Conservation (phyloP, 441 rosid species). For the Kokia cookei region DNA sequence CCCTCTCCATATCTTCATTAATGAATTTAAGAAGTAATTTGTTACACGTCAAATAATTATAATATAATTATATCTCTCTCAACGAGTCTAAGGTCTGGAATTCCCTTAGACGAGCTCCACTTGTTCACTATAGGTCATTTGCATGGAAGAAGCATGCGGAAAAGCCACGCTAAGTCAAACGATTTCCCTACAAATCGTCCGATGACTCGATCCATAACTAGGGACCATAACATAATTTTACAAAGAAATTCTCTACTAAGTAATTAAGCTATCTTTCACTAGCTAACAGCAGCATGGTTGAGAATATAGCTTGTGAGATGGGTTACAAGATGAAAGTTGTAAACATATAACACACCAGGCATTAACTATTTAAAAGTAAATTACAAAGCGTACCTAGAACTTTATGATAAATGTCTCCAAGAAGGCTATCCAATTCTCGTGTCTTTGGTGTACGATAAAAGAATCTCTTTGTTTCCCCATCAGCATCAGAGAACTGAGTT, state of each 20-base stretch:
- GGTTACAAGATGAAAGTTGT: background rate
- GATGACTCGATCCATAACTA: too few species aligned
- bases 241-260: background rate
- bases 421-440: constrained; percentile 77
- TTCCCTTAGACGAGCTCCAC: too few species aligned
- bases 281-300: background rate
- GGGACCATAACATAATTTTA: background rate
- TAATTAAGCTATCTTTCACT: background rate
- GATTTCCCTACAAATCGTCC: too few species aligned
- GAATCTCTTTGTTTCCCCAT: constrained; percentile 70
- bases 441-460: constrained; percentile 90
- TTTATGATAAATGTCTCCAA: constrained; percentile 97
- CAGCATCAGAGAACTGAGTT: constrained; percentile 71
- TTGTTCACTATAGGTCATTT: too few species aligned
- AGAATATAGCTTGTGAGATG: background rate
- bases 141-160: too few species aligned
- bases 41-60: too few species aligned
- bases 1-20: constrained; percentile 88
- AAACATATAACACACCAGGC: background rate
- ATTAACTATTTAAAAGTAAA: background rate
- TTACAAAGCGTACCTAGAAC: constrained; percentile 54
- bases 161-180: too few species aligned
- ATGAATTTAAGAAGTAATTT: constrained; percentile 10
- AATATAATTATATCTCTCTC: too few species aligned
- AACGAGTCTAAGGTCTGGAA: too few species aligned